phyloP scores from a whole-genome alignment of 176 grass and related monocot genomes.

The Hsuehochloa calcarea region DNA sequence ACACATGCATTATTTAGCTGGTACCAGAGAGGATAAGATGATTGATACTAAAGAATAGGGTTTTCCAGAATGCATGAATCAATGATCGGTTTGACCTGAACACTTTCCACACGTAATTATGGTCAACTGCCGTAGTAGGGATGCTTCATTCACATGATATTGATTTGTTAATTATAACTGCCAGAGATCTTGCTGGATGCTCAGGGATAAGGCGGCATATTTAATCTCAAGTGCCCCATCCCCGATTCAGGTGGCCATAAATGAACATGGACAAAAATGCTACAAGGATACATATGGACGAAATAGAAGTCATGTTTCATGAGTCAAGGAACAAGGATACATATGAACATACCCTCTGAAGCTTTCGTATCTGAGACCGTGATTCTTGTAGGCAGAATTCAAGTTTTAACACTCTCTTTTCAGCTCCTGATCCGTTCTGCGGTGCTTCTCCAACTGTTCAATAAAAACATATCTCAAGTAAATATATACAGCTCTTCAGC shows the following conservation, averaged over 20 bases:
- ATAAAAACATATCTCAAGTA: neutral
- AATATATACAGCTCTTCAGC: neutral
- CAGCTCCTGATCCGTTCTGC: constrained; percentile 75
- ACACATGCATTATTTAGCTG: neutral
- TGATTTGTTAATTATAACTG: constrained; percentile 41
- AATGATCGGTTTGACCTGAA: constrained; percentile 20
- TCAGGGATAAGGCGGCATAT: constrained; percentile 10
- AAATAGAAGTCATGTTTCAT: constrained; percentile 4
- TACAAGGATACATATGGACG: neutral
- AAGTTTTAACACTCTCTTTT: constrained; percentile 94
- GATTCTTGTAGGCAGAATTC: constrained; percentile 98
- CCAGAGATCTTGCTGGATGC: constrained; percentile 1
- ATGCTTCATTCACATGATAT: constrained; percentile 25
- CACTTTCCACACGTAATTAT: constrained; percentile 19
- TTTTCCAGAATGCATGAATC: neutral
- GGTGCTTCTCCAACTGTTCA: constrained; percentile 77
- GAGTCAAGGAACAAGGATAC: neutral
- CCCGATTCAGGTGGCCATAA: constrained; percentile 21
- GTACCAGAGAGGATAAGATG: neutral
- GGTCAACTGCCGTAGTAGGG: constrained; percentile 4
- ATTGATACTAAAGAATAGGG: neutral
- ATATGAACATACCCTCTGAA: constrained; percentile 62
- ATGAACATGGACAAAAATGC: constrained; percentile 27
- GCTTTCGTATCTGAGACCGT: constrained; percentile 77
- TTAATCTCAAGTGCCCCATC: constrained; percentile 3